Percentiles rank a stretch among this genome's conserved stretches.
Conservation (phyloP, 1,139 yeast genomes). For the Eremothecium gossypii region DNA sequence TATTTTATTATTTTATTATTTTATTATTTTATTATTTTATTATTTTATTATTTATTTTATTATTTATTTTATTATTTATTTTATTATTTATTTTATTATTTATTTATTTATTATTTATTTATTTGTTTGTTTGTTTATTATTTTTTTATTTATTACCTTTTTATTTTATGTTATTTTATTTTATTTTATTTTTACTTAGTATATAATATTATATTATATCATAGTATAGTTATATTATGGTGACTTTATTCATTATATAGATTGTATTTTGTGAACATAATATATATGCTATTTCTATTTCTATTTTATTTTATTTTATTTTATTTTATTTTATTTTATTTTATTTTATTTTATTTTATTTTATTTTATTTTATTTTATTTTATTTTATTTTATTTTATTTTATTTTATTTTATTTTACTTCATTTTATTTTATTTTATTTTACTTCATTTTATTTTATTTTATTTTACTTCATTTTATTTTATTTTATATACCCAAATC, state of each 20-base stretch:
- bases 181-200: neutral
- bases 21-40: neutral
- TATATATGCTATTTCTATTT: too few species aligned
- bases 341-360: neutral
- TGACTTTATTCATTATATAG: neutral
- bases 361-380: neutral
- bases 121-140: neutral
- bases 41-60: neutral
- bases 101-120: conserved; percentile 1
- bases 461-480: neutral
- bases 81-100: neutral
- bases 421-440: neutral
- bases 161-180: neutral
- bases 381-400: neutral
- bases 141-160: neutral
- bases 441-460: neutral
- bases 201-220: neutral
- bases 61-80: neutral
- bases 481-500: too few species aligned
- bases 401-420: neutral
- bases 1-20: neutral
- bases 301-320: neutral
- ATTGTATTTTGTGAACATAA: neutral
- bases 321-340: neutral
- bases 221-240: neutral